These are phyloP conservation scores for Melastoma candidum DNA, from an alignment of 441 rosid species.

Conservation along the genomic window DNA sequence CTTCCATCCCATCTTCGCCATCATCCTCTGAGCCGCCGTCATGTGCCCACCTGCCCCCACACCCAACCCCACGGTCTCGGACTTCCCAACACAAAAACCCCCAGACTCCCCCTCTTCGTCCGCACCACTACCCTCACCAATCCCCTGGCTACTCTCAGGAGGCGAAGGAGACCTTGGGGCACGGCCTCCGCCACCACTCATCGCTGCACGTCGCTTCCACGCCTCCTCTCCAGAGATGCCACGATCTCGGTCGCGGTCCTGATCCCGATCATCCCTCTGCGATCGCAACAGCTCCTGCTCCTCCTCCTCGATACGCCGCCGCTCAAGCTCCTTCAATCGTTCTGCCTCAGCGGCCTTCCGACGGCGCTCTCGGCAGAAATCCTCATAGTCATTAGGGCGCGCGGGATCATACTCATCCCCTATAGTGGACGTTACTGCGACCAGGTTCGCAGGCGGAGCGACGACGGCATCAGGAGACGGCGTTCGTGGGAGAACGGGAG, in stretches of 20 bases:
- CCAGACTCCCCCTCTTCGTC: slow-evolving; percentile 73
- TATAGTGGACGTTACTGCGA: slow-evolving; percentile 72
- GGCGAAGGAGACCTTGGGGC: slow-evolving; percentile 67
- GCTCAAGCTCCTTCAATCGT: slow-evolving; percentile 58
- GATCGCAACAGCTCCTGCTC: slow-evolving; percentile 50
- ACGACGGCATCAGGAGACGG: slow-evolving; percentile 15
- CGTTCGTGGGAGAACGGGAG: slow-evolving; percentile 4
- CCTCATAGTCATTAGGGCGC: slow-evolving; percentile 67
- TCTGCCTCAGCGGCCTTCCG: slow-evolving; percentile 60
- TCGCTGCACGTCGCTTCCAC: slow-evolving; percentile 82
- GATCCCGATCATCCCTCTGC: slow-evolving; percentile 25
- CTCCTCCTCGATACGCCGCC: slow-evolving; percentile 56
- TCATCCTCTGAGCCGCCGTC: slow-evolving; percentile 99
- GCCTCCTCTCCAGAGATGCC: slow-evolving; percentile 95
- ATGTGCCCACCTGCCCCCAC: slow-evolving; percentile 97
- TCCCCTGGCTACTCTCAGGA: slow-evolving; percentile 38
- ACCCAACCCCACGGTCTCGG: slow-evolving; percentile 83
- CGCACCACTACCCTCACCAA: slow-evolving; percentile 68
- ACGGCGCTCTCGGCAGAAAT: slow-evolving; percentile 51
- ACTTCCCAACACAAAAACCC: slow-evolving; percentile 71
- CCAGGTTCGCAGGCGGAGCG: slow-evolving; percentile 49
- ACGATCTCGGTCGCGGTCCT: slow-evolving; percentile 25
- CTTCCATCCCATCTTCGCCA: slow-evolving; percentile 99
- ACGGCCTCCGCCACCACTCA: slow-evolving; percentile 46
- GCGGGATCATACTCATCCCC: slow-evolving; percentile 85